These are phyloP conservation scores for Kokia cookei DNA, from an alignment of 441 rosid genomes.

Conservation along the genomic window DNA sequence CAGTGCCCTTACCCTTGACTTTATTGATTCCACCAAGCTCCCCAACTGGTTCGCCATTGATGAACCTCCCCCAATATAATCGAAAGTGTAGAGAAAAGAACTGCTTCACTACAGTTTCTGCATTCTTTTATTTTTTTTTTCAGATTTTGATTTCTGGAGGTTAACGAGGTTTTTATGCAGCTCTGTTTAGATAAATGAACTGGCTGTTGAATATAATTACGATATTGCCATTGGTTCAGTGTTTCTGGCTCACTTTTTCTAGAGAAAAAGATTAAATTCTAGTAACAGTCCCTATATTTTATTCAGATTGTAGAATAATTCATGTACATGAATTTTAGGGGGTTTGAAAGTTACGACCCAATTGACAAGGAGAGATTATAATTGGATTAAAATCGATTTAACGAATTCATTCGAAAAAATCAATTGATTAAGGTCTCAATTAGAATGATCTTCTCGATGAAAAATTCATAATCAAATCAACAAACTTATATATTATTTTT, in stretches of 20 bases:
- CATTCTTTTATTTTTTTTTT: background rate
- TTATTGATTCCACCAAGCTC: conserved; percentile 70
- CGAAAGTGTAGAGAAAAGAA: too few species aligned
- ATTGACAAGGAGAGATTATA: too few species aligned
- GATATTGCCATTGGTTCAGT: conserved; percentile 18
- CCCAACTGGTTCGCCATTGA: conserved; percentile 67
- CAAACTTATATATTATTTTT: too few species aligned
- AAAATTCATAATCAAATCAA: too few species aligned
- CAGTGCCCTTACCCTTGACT: conserved; percentile 67
- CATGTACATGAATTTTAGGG: background rate
- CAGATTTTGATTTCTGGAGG: background rate
- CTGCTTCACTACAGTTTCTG: background rate
- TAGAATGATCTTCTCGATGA: too few species aligned
- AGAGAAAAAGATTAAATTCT: background rate
- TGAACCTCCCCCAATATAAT: background rate
- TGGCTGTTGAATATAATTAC: conserved; percentile 20
- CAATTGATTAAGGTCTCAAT: too few species aligned
- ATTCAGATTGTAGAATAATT: too few species aligned
- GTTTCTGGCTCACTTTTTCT: background rate
- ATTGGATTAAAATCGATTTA: too few species aligned
- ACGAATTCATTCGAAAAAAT: too few species aligned
- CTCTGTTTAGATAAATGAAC: background rate
- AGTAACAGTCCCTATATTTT: background rate
- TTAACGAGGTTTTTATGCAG: conserved; percentile 20
- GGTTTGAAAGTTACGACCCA: background rate